Percentiles rank a stretch among this genome's conserved stretches.
phyloP scores from a whole-genome alignment of 2,329 filamentous ascomycete species.

The Pseudogymnoascus sp. region DNA sequence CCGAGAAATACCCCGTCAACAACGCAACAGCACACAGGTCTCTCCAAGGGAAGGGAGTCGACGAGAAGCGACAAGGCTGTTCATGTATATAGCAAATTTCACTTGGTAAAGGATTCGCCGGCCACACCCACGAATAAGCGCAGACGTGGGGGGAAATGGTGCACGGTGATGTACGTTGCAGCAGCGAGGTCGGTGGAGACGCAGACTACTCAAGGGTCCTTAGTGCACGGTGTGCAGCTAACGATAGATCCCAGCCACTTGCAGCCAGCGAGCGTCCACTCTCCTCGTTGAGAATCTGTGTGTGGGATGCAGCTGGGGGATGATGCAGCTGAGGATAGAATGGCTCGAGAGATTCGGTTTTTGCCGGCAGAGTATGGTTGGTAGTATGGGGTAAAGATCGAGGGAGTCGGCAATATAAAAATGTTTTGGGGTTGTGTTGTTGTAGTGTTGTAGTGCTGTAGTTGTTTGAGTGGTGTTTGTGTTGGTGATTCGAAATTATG shows the following conservation, averaged over 20 bases:
- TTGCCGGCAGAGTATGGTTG: neutral
- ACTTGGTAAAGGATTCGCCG: neutral
- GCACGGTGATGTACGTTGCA: slow-evolving; percentile 7
- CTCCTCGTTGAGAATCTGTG: neutral
- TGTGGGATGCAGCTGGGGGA: neutral
- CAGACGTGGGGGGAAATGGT: slow-evolving; percentile 5
- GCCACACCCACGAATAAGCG: neutral
- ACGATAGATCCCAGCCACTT: neutral
- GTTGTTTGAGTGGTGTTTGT: neutral
- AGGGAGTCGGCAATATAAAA: neutral
- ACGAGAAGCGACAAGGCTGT: neutral
- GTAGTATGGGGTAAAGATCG: neutral
- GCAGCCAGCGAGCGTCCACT: neutral
- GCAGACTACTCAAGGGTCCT: slow-evolving; percentile 6
- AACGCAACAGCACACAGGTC: neutral
- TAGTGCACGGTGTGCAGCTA: slow-evolving; percentile 4
- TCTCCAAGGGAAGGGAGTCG: neutral
- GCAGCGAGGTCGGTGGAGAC: slow-evolving; percentile 9
- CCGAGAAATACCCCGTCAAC: neutral
- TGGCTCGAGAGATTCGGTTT: neutral
- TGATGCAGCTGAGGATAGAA: neutral
- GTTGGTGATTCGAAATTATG: slow-evolving; percentile 1
- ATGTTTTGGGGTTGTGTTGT: neutral
- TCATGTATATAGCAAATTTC: slow-evolving; percentile 6
- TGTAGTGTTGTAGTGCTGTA: neutral